Conservation (phyloP, 2,329 filamentous ascomycete genomes). For the Emergomyces orientalis region DNA sequence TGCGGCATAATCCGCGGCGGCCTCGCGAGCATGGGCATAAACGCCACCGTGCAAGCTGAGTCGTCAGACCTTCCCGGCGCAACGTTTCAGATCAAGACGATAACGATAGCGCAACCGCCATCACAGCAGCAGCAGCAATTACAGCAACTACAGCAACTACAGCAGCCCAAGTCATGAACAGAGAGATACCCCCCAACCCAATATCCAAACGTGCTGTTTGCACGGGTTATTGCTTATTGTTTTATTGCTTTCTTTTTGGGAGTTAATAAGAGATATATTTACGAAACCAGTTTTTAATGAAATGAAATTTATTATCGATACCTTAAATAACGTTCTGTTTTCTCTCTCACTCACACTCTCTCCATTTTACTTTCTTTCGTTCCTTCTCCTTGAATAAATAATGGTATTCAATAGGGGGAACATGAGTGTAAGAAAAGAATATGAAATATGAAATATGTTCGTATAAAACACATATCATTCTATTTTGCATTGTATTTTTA, state of each 20-base stretch:
- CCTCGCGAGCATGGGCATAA: constrained; percentile 84
- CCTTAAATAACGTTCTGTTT: background rate
- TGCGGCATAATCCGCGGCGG: constrained; percentile 87
- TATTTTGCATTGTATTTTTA: background rate
- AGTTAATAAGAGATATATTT: background rate
- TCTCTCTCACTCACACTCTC: background rate
- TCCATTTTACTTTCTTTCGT: background rate
- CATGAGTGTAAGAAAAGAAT: background rate
- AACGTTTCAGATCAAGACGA: constrained; percentile 91
- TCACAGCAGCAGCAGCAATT: background rate
- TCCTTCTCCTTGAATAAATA: background rate
- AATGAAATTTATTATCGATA: background rate
- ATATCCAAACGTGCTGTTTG: background rate
- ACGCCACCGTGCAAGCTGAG: constrained; percentile 84
- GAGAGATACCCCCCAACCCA: background rate
- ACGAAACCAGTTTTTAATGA: background rate
- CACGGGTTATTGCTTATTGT: background rate
- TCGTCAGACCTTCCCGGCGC: constrained; percentile 76
- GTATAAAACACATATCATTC: background rate
- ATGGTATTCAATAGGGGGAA: background rate
- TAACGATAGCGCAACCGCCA: constrained; percentile 53
- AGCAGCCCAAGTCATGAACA: background rate
- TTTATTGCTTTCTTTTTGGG: background rate
- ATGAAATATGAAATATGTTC: background rate
- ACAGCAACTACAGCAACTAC: background rate